Evolutionary conservation across 257 asterid species (phyloP), one percentile per base, ranked within the genome.

Genomic region (Handroanthus guayacan): DNA sequence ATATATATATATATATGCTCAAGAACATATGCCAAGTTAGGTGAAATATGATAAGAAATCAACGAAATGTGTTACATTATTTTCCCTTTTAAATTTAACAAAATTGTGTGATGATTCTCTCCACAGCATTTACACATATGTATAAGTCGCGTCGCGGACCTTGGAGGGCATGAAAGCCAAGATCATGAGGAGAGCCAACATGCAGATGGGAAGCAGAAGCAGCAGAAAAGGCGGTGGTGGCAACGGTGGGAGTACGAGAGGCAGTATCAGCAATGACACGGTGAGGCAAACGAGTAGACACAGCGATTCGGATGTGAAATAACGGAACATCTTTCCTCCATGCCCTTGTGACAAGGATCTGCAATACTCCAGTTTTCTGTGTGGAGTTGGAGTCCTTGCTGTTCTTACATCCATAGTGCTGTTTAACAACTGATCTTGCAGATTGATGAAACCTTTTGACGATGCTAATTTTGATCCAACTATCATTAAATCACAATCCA

Each of bases 211-310:
- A 41, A 93, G 83, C 45, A 91, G 72, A 3, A 93, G 93, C 69
- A 93, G 83, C 88, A 89, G 81, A 11, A 84, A 73, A 5, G 94
- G 96, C 48, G 98, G 98, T 4, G 98, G 98, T 3, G 98, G 97
- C 78, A 93, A 75, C 7, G 98, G 98, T 16, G 98, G 98, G 10
- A 93, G 88, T 12, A 93, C 56, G 5, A 93, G 82, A 2, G 98
- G 98, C 81, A 93, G 82, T 0, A 93, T 79, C 76, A 93, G 85
- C 84, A 93, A 69, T 65, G 93, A 84, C 37, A 69, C 92, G 9
- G 96, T 86, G 3, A 93, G 84, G 75, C 93, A 86, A 2, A 76
- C 62, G 5, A 93, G 92, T 60, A 89, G 57, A 34, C 85, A 31
- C 76, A 89, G 18, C 8, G 90, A 88, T 69, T 89, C 96, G 52